A percentile compares a stretch with the other conserved stretches of the same genome.
phyloP scores from a whole-genome alignment of 139 green algal species.

The Picochlorum costavermella region DNA sequence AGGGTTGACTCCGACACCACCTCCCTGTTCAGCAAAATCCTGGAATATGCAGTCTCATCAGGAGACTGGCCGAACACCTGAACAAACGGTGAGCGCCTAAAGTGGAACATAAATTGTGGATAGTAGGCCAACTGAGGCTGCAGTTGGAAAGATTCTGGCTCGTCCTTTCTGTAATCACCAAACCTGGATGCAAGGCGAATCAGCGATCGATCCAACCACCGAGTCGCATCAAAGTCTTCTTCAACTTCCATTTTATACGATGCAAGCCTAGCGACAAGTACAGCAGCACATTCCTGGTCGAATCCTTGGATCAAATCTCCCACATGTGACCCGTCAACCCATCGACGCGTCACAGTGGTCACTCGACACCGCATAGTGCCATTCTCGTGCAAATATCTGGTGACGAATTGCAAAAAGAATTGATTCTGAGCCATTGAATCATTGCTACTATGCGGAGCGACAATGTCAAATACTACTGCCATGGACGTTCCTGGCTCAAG shows the following conservation, averaged over 20 bases:
- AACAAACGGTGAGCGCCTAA: conserved; percentile 87
- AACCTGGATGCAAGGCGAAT: conserved; percentile 32
- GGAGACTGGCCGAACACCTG: conserved; percentile 94
- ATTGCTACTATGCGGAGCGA: conserved; percentile 27
- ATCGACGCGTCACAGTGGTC: conserved; percentile 84
- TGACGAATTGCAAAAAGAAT: conserved; percentile 96
- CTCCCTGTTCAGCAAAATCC: conserved; percentile 79
- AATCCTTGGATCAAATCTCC: conserved; percentile 80
- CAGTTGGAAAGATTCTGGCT: conserved; percentile 85
- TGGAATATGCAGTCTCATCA: conserved; percentile 93
- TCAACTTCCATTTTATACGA: conserved; percentile 84
- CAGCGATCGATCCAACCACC: conserved; percentile 81
- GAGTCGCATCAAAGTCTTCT: conserved; percentile 95
- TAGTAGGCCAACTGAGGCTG: conserved; percentile 79
- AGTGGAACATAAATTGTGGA: conserved; percentile 99
- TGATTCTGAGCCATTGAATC: conserved; percentile 31
- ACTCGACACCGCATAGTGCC: conserved; percentile 73
- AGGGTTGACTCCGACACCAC: conserved; percentile 74
- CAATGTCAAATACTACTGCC: conserved; percentile 74
- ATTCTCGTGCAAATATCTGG: conserved; percentile 65
- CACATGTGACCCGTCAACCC: conserved; percentile 55
- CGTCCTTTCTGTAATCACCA: conserved; percentile 82
- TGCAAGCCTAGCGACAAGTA: conserved; percentile 73
- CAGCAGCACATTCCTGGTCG: conserved; percentile 92
- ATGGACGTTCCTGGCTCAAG: conserved; percentile 71